A percentile compares a stretch with the other conserved stretches of the same genome.
Evolutionary conservation across 164 flowering plant genomes (phyloP).

Genomic region (Vitis cinerea): DNA sequence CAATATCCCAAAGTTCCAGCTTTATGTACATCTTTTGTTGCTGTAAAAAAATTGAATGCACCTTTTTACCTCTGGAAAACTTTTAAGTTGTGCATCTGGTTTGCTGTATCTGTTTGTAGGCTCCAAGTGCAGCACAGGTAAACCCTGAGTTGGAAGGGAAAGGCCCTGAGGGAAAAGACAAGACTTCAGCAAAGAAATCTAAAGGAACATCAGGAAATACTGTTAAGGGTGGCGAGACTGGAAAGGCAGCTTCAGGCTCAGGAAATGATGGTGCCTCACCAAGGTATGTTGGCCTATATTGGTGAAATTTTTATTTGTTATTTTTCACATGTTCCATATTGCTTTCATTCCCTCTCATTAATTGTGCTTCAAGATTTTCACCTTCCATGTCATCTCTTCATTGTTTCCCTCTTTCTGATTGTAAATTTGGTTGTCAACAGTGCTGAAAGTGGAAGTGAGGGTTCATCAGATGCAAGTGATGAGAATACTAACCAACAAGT

Average conservation of each 20-base stretch:
- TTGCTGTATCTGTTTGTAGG: slow-evolving; percentile 27
- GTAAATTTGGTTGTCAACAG: slow-evolving; percentile 31
- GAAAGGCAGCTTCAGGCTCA: slow-evolving; percentile 73
- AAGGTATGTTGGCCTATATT: slow-evolving; percentile 42
- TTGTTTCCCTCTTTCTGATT: not conserved
- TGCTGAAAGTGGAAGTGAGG: slow-evolving; percentile 83
- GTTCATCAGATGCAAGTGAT: slow-evolving; percentile 72
- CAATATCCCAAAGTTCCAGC: not conserved
- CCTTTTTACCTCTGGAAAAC: not conserved
- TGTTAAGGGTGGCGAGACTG: slow-evolving; percentile 64
- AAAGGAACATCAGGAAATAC: slow-evolving; percentile 56
- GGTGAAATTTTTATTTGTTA: not conserved
- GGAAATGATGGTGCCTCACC: slow-evolving; percentile 85
- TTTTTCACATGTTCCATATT: not conserved
- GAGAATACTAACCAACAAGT: slow-evolving; percentile 66
- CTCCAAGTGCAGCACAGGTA: slow-evolving; percentile 40
- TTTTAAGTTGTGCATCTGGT: not conserved
- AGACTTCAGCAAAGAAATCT: slow-evolving; percentile 50
- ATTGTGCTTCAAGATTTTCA: not conserved
- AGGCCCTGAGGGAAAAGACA: slow-evolving; percentile 48
- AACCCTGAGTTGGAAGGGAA: slow-evolving; percentile 59
- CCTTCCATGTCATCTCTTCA: not conserved
- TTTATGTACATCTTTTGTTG: not conserved
- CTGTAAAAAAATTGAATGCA: not conserved
- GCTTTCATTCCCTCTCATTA: not conserved